Base-by-base conservation (phyloP, 345 rosid species). In the Brassica juncea region DNA sequence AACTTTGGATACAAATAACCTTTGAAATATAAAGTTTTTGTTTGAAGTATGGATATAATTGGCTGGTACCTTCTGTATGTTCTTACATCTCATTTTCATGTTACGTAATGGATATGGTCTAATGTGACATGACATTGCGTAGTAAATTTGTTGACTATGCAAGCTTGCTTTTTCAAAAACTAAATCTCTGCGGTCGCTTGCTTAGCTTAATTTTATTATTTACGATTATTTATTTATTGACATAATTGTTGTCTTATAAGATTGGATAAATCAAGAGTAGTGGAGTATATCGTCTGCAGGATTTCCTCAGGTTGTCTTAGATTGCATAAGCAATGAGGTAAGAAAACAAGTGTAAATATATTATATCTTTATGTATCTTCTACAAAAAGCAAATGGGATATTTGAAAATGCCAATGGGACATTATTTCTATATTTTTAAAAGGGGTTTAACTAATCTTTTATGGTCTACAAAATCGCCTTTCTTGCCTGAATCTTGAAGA, bases 401-500 rank as follows among this genome's bases (percentile, higher is more conserved):
- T 37, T 37, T 37, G 44, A 37, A 37, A 9, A 9, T 37, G 44
- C 44, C 9, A 37, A 8, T 37, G 44, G 44, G 52, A 42, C 52
- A 42, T 42, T 3, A 9, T 42, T 42, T 42, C n/a, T 42, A 42
- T 42, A 9, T 42, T 37, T 7, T 37, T 0, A 42, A 42, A 42
- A 42, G 10, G 52, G 34, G 70, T 44, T n/a, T 21, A 47, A 5
- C 44, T 32, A 60, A 73, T 62, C 72, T 3, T 3, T 32, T 68
- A 25, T 68, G 71, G 65, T 60, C 52, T 69, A 5, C 44, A 37
- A 54, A 54, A 69, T 80, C 61, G 79, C 23, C 10, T 74, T 60
- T 74, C 78, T 74, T 68, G 79, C 75, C 39, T 27, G 19, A 62
- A 61, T 68, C 75, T 69, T 68, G 49, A 73, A 73, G 79, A 74